Base-by-base conservation (phyloP, 108 stramenopile species). In the Nannochloropsis oceanica region DNA sequence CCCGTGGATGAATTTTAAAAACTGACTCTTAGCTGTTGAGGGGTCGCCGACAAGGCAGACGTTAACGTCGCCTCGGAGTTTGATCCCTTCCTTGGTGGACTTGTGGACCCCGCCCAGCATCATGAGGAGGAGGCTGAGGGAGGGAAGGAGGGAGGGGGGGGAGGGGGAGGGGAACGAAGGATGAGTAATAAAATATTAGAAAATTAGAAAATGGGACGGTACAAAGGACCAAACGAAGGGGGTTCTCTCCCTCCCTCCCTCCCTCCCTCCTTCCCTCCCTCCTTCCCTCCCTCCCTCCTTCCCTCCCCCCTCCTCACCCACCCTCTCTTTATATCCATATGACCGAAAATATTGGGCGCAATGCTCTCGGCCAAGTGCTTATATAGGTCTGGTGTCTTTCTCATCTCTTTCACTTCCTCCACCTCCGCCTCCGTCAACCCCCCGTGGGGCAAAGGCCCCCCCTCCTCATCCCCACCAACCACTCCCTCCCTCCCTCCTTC, bases 31-130 rank as follows among this genome's bases (percentile, higher is more conserved):
- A 27, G 99, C 97, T n/a, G 95, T 96, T 13, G 96, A 96, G 3
- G 99, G 99, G 91, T 99, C 99, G 2, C 99, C 99, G 25, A 98
- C 95, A 73, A 98, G 93, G 91, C 96, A 99, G 24, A 98, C 97
- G 86, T 99, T 99, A 81, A 99, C 93, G 90, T 98, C 98, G 8
- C 99, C 99, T 26, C 99, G 93, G 1, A 99, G 93, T 82, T 95
- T 94, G 86, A 98, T 98, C 44, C 99, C 98, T 86, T 98, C 97
- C 8, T 92, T 83, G 27, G 98, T 98, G 79, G 91, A 91, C 90
- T 99, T 99, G 91, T 98, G 97, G 13, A 98, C 96, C 42, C 99
- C 99, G 24, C 96, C 96, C 43, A 98, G 85, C 25, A 98, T 90
- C 96, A 96, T 95, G 12, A 98, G 92, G 20, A 98, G 90, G 10